Base-by-base conservation (phyloP, 202 grass and related monocot species). In the Panicum hallii region DNA sequence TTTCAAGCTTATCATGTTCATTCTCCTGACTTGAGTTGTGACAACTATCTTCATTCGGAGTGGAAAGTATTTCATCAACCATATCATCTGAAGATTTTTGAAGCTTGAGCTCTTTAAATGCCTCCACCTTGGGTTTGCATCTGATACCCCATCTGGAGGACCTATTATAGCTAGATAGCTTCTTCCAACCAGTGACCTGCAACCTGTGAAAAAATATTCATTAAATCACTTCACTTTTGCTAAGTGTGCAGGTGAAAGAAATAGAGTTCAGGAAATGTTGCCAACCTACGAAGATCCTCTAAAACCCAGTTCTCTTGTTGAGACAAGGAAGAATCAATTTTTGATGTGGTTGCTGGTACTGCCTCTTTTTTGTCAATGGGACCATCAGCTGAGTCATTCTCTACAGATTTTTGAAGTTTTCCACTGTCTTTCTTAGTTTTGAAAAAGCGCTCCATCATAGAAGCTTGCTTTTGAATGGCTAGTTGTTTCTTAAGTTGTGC, bases 91-190 rank as follows among this genome's bases (percentile, higher is more conserved):
- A 91, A 45, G 85, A 63, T 79, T 83, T 91, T 79, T 90, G 93
- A 79, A 99, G 89, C 86, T 94, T 96, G 28, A 99, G 84, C 73
- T 92, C 91, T 79, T 99, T 99, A 56, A 92, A 84, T n/a, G 88
- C 81, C 30, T 92, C 87, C 70, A 79, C 89, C 75, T 95, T 99
- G 11, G 93, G 93, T 67, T 87, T 99, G 70, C 1, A 45, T 63
- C 97, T 91, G 38, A 92, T 89, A 80, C 93, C 93, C 93, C 97
- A 96, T 49, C 88, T 86, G 30, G 77, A 84, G 55, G 82, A 86
- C 84, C 85, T 91, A 54, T 80, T 96, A 42, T 78, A 44, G 16
- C 34, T 69, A 86, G 90, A 82, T 90, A 95, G 76, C 60, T 90
- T 94, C 77, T 82, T 87, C 97, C 97, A 99, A 61, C 84, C 38